Evolutionary conservation across 2,329 filamentous ascomycete genomes (phyloP).

Genomic region (Polytolypa hystricis): DNA sequence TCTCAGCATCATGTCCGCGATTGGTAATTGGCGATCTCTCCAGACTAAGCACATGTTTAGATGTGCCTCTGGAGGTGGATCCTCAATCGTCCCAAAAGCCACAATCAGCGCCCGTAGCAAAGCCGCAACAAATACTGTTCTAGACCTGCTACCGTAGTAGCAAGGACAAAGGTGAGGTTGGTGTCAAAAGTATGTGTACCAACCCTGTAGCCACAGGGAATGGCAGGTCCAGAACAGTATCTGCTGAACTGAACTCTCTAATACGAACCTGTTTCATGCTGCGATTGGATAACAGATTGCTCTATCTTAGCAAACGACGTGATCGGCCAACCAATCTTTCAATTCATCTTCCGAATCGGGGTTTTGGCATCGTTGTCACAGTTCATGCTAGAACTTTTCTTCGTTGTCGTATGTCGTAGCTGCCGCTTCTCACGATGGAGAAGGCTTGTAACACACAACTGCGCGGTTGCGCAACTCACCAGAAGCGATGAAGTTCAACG

Average conservation of each 20-base stretch:
- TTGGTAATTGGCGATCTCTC: constrained; percentile 19
- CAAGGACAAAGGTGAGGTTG: too few relatives aligned
- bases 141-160: too few relatives aligned
- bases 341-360: too few relatives aligned
- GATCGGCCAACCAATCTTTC: too few relatives aligned
- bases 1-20: constrained; percentile 64
- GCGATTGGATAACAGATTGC: constrained; percentile 2
- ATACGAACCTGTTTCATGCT: constrained; percentile 17
- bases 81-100: constrained; percentile 20
- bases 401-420: too few relatives aligned
- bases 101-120: constrained; percentile 79
- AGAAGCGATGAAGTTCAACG: constrained; percentile 82
- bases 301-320: too few relatives aligned
- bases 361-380: too few relatives aligned
- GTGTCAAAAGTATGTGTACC: too few relatives aligned
- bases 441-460: constrained; percentile 15
- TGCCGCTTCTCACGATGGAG: constrained; percentile 46
- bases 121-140: constrained; percentile 28
- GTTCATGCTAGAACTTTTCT: too few relatives aligned
- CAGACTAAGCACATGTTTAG: constrained; percentile 7
- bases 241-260: constrained; percentile 15
- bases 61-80: constrained; percentile 42
- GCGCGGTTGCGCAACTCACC: constrained; percentile 55
- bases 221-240: constrained; percentile 8
- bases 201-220: neutral